Evolutionary conservation across 148 eudicot species (phyloP).

Genomic region (Spergularia bocconei): DNA sequence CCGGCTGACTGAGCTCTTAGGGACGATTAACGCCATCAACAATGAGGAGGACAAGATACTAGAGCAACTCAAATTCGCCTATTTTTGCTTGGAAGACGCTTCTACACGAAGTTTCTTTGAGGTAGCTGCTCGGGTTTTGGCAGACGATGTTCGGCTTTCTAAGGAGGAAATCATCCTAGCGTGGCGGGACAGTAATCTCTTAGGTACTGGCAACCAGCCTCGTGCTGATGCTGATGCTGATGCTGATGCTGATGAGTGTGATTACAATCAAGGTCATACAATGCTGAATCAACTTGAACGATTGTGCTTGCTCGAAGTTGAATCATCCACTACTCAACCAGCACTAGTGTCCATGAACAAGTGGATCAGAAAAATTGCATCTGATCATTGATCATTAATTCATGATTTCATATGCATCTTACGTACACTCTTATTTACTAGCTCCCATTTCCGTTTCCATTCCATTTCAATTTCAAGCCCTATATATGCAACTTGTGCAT

Average conservation of each 20-base stretch:
- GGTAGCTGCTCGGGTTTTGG: background rate
- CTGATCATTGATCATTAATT: no score
- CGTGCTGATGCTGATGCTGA: background rate
- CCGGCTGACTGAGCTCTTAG: constrained; percentile 5
- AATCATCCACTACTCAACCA: background rate
- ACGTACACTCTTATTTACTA: no score
- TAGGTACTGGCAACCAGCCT: background rate
- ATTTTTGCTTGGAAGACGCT: constrained; percentile 10
- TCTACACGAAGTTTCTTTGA: constrained; percentile 6
- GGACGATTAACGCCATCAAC: constrained; percentile 1
- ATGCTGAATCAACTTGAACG: constrained; percentile 17
- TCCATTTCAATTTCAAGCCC: no score
- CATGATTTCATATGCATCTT: no score
- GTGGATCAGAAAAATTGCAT: constrained; percentile 25
- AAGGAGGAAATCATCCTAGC: background rate
- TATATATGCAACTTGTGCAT: no score
- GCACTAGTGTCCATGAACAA: constrained; percentile 17
- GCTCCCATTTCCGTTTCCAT: no score
- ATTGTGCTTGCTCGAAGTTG: constrained; percentile 11
- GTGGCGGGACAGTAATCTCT: background rate
- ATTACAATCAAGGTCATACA: constrained; percentile 18
- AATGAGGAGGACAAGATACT: constrained; percentile 17
- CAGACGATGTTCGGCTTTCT: background rate
- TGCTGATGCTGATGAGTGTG: no score
- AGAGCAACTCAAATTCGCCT: constrained; percentile 16